Percentiles rank a stretch among this genome's conserved stretches.
Conservation (phyloP, 2,329 filamentous ascomycete genomes). For the Mollisia scopiformis region DNA sequence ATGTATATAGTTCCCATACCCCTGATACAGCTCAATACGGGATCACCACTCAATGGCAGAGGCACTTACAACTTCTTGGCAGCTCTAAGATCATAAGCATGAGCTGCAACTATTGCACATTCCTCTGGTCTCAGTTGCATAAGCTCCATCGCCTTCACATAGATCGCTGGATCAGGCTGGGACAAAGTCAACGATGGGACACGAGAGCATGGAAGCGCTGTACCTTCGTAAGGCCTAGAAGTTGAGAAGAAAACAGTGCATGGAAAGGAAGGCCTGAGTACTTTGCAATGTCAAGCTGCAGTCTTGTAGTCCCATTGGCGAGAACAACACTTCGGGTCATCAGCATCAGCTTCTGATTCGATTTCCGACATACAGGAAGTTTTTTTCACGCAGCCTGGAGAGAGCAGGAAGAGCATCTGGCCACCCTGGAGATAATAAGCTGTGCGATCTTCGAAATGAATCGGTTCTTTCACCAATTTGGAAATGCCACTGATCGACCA, state of each 20-base stretch:
- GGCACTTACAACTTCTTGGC: neutral
- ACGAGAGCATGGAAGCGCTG: neutral
- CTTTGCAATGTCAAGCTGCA: neutral
- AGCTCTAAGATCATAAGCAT: neutral
- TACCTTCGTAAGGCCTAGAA: neutral
- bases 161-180: neutral
- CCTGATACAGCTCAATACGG: neutral
- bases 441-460: neutral
- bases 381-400: neutral
- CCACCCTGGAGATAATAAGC: neutral
- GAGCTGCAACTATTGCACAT: neutral
- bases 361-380: neutral
- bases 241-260: neutral
- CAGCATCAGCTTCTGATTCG: neutral
- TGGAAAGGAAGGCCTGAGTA: neutral
- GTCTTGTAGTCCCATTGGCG: neutral
- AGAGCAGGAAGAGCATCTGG: neutral
- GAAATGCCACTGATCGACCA: neutral
- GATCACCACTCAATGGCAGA: neutral
- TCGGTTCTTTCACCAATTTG: neutral
- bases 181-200: neutral
- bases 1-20: neutral
- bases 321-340: neutral
- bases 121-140: neutral
- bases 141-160: neutral